phyloP scores from a whole-genome alignment of 768 basidiomycete genomes.

The Xerocomellus intermedius region DNA sequence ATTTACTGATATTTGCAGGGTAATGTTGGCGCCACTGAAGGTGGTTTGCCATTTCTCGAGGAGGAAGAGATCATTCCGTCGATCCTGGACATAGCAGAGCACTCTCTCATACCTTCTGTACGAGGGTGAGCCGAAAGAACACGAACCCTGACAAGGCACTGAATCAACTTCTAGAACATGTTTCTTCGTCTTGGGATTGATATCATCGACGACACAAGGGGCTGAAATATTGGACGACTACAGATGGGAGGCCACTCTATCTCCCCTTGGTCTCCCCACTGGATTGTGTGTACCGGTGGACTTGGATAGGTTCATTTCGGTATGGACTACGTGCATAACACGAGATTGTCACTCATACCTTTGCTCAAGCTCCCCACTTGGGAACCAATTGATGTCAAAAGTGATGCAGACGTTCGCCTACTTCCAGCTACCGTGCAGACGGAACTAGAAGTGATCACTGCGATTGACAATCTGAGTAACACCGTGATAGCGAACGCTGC shows the following conservation, averaged over 20 bases:
- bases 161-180: conserved; percentile 66
- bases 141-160: background rate
- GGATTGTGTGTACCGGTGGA: conserved; percentile 91
- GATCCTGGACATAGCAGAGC: conserved; percentile 87
- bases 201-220: conserved; percentile 89
- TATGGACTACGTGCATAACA: conserved; percentile 38
- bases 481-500: conserved; percentile 95
- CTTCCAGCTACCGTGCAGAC: conserved; percentile 62
- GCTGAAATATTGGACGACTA: conserved; percentile 92
- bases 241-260: conserved; percentile 88
- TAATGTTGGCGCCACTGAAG: conserved; percentile 86
- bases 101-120: conserved; percentile 86
- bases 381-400: conserved; percentile 39
- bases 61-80: conserved; percentile 92
- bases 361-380: conserved; percentile 67
- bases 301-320: conserved; percentile 74
- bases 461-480: conserved; percentile 92
- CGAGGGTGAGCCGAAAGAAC: conserved; percentile 69
- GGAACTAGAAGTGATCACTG: conserved; percentile 83
- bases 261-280: conserved; percentile 81
- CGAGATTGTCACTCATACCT: conserved; percentile 2
- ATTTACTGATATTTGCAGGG: conserved; percentile 52
- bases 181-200: conserved; percentile 91
- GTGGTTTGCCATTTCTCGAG: conserved; percentile 92
- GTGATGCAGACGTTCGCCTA: conserved; percentile 45